Base-by-base conservation (phyloP, 2,329 filamentous ascomycete genomes). In the Exophiala sp. region DNA sequence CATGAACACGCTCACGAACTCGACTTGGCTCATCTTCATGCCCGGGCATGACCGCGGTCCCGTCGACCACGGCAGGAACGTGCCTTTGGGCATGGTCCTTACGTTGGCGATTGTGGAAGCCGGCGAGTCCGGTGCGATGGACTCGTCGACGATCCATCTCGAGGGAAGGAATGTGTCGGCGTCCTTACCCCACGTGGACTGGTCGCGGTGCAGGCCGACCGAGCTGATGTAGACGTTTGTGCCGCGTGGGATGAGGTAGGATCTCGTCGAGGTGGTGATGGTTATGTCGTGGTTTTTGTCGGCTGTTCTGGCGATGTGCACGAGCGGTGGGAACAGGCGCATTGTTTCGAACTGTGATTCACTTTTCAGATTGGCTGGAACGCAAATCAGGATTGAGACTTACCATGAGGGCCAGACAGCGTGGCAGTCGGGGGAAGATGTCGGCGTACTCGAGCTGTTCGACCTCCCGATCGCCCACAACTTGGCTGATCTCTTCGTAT, bases 11-110 rank as follows among this genome's bases (percentile, higher is more conserved):
- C 71, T 72, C 3, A 74, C 72, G 62, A 81, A 80, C 63, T 82
- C 79, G 2, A 82, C 78, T 65, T 82, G 76, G 1, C 78, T 69
- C 70, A 82, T 78, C 61, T 80, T 80, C 68, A 76, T 71, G 1
- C 79, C 79, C 0, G 78, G 77, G 61, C 79, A 82, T 3, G 75
- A 65, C 4, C 79, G 64, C 9, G 78, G 76, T 0, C 79, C 78
- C 3, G 58, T 63, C 1, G 75, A 74, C 77, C 78, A 82, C 0
- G 78, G 72, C 1, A 75, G 40, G 55, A 73, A 82, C 0, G 67
- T 65, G 1, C 74, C 75, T 38, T 69, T 71, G 1, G 67, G 59
- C 36, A 46, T 44, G 0, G 74, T 72, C 12, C 66, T 65, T 50
- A 70, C 66, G 2, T 73, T 42, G 14, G 53, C 33, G 11, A 59